phyloP scores from a whole-genome alignment of 2,329 filamentous ascomycete species.

The Arachnopeziza araneosa region DNA sequence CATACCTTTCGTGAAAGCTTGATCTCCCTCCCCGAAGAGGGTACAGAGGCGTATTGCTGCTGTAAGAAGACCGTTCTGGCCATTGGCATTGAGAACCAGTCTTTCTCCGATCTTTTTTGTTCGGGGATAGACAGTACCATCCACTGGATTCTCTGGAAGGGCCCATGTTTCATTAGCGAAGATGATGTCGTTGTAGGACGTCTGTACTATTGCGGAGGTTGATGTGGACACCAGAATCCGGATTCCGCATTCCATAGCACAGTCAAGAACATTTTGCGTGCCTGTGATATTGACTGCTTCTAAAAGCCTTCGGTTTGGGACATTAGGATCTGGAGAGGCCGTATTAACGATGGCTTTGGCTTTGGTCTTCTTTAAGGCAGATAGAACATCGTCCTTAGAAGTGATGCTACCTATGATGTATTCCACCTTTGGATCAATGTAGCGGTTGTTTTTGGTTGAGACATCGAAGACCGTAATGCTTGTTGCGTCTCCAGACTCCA shows the following conservation, averaged over 20 bases:
- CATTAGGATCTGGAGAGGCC: slow-evolving; percentile 36
- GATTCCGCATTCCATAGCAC: too few relatives aligned
- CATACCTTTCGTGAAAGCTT: slow-evolving; percentile 30
- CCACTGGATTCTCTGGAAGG: slow-evolving; percentile 7
- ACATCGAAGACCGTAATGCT: slow-evolving; percentile 42
- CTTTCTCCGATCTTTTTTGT: slow-evolving; percentile 17
- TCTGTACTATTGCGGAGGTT: slow-evolving; percentile 43
- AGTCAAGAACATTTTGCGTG: too few relatives aligned
- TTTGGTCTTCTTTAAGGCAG: slow-evolving; percentile 37
- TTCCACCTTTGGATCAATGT: slow-evolving; percentile 25
- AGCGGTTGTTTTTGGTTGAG: slow-evolving; percentile 35
- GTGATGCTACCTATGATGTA: slow-evolving; percentile 39
- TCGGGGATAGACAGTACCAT: slow-evolving; percentile 16
- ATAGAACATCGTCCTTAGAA: slow-evolving; percentile 35
- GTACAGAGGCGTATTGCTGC: slow-evolving; percentile 43
- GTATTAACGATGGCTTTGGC: slow-evolving; percentile 46
- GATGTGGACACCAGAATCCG: slow-evolving; percentile 36
- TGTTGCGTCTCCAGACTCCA: slow-evolving; percentile 31
- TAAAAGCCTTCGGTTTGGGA: background rate
- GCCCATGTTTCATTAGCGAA: slow-evolving; percentile 38
- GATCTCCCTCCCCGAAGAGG: slow-evolving; percentile 43
- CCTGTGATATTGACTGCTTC: too few relatives aligned
- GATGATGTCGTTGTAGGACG: slow-evolving; percentile 38
- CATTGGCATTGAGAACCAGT: slow-evolving; percentile 13
- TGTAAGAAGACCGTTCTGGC: slow-evolving; percentile 38